Evolutionary conservation across 495 filamentous ascomycete species (phyloP).

Genomic region (Cercophora samala): DNA sequence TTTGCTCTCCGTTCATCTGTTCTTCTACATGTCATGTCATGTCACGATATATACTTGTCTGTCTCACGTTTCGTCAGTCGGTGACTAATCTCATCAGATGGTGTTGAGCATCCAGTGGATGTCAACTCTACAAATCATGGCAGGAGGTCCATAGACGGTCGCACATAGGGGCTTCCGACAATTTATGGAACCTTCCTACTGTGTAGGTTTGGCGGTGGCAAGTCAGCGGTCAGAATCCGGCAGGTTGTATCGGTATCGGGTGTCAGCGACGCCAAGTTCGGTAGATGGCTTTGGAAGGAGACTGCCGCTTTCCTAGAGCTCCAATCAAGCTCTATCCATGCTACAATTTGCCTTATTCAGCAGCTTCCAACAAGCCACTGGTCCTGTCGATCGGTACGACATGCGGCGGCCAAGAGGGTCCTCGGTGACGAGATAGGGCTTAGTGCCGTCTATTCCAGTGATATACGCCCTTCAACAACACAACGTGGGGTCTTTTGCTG

Average conservation of each 20-base stretch:
- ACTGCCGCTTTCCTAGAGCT: background rate
- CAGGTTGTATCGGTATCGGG: slow-evolving; percentile 15
- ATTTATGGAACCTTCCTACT: too few relatives aligned
- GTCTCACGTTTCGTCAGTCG: background rate
- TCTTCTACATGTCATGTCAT: too few relatives aligned
- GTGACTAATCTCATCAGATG: background rate
- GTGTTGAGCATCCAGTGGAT: too few relatives aligned
- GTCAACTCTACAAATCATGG: too few relatives aligned
- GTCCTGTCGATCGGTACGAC: slow-evolving; percentile 10
- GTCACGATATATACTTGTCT: too few relatives aligned
- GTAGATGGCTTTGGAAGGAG: slow-evolving; percentile 5
- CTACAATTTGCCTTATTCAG: background rate
- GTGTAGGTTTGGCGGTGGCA: background rate
- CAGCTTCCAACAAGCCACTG: background rate
- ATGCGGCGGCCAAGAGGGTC: background rate
- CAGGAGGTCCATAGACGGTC: too few relatives aligned
- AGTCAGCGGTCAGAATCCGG: slow-evolving; percentile 5
- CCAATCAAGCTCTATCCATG: background rate
- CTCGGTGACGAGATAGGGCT: slow-evolving; percentile 27
- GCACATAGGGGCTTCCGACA: too few relatives aligned
- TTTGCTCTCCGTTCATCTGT: too few relatives aligned
- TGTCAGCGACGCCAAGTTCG: background rate
- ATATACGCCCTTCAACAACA: background rate
- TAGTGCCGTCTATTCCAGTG: slow-evolving; percentile 14
- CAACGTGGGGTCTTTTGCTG: slow-evolving; percentile 8